Percentiles rank a stretch among this genome's conserved stretches.
Evolutionary conservation across 2,329 filamentous ascomycete species (phyloP).

Genomic region (Sclerotinia sclerotiorum): DNA sequence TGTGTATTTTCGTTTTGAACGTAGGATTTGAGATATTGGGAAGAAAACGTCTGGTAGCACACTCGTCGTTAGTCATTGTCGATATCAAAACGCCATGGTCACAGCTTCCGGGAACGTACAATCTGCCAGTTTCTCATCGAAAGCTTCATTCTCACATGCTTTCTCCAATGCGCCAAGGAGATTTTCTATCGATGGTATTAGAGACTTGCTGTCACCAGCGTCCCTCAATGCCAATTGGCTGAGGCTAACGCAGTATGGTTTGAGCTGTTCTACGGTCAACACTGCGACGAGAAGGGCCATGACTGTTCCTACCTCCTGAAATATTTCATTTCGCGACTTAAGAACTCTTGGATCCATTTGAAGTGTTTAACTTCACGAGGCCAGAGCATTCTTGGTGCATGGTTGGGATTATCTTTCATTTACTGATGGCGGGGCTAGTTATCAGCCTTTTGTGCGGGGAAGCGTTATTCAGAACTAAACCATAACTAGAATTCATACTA

Average conservation of each 20-base stretch:
- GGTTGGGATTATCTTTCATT: neutral
- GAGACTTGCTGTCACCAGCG: conserved; percentile 44
- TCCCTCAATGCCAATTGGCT: conserved; percentile 57
- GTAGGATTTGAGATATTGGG: conserved; percentile 82
- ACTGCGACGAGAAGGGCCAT: neutral
- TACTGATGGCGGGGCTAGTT: conserved; percentile 8
- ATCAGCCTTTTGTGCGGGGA: conserved; percentile 17
- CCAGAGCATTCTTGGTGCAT: conserved; percentile 11
- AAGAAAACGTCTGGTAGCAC: conserved; percentile 71
- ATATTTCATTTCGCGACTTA: conserved; percentile 40
- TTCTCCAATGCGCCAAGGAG: conserved; percentile 49
- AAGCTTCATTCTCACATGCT: conserved; percentile 45
- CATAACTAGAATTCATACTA: no score
- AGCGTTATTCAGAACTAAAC: no score
- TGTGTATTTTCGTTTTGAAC: conserved; percentile 70
- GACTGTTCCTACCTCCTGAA: conserved; percentile 35
- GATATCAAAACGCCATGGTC: neutral
- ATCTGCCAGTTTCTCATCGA: conserved; percentile 85
- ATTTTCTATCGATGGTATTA: conserved; percentile 49
- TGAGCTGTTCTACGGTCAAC: conserved; percentile 49
- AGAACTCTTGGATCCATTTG: conserved; percentile 35
- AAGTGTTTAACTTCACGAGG: neutral
- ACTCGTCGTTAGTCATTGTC: neutral
- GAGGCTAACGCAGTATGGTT: conserved; percentile 61
- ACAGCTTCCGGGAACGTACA: conserved; percentile 71